Percentiles rank a stretch among this genome's conserved stretches.
Evolutionary conservation across 768 basidiomycete species (phyloP).

Genomic region (Kwoniella dendrophila): DNA sequence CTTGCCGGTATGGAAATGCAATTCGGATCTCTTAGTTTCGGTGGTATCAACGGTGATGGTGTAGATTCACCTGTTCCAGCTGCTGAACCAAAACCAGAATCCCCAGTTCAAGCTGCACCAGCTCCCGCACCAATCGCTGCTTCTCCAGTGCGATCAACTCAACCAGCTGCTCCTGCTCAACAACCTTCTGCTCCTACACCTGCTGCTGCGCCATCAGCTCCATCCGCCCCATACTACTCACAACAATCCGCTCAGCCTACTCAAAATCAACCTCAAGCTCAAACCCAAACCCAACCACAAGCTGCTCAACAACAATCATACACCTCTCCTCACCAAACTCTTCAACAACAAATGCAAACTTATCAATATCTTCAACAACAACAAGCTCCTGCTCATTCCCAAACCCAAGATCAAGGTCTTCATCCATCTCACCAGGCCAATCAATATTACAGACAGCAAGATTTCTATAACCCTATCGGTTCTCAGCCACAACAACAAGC

Average conservation of each 20-base stretch:
- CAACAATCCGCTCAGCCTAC: conserved; percentile 24
- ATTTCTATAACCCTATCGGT: conserved; percentile 41
- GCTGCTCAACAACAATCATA: conserved; percentile 37
- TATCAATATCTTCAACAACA: conserved; percentile 41
- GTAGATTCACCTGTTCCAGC: conserved; percentile 40
- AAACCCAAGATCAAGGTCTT: conserved; percentile 36
- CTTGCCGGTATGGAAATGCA: conserved; percentile 54
- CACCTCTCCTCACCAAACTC: conserved; percentile 43
- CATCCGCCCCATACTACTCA: conserved; percentile 22
- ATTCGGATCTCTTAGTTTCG: conserved; percentile 57
- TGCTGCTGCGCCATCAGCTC: conserved; percentile 9
- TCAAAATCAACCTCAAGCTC: conserved; percentile 25
- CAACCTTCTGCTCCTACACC: conserved; percentile 16
- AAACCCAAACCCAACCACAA: conserved; percentile 22
- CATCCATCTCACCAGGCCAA: conserved; percentile 34
- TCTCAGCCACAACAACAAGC: conserved; percentile 35
- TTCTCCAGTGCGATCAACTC: conserved; percentile 35
- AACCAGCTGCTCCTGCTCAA: conserved; percentile 30
- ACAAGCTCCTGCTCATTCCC: conserved; percentile 39
- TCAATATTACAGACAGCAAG: conserved; percentile 43
- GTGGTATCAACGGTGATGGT: conserved; percentile 48
- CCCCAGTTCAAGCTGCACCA: conserved; percentile 35
- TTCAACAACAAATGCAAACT: conserved; percentile 45
- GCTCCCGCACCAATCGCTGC: conserved; percentile 30
- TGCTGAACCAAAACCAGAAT: conserved; percentile 30